Conservation (phyloP, 768 basidiomycete genomes). For the Hericium erinaceus region DNA sequence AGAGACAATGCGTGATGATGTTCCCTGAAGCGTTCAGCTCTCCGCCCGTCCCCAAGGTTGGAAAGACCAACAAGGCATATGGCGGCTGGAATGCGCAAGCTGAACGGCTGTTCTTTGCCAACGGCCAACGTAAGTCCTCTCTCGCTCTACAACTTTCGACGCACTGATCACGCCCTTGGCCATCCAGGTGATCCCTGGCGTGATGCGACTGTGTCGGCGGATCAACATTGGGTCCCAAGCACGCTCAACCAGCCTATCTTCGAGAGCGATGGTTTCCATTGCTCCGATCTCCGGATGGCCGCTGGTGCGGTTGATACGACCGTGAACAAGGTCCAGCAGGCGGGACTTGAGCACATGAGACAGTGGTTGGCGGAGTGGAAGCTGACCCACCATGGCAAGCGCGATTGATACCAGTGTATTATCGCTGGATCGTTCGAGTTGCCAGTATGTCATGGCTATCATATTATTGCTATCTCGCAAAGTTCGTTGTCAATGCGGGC, state of each 20-base stretch:
- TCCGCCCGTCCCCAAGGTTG: constrained; percentile 9
- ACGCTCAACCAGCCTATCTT: constrained; percentile 48
- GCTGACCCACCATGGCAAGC: background rate
- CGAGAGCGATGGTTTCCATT: constrained; percentile 57
- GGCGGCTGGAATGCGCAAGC: constrained; percentile 16
- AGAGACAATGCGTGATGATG: constrained; percentile 14
- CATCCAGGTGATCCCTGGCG: constrained; percentile 62
- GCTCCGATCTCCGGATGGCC: constrained; percentile 42
- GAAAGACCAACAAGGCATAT: constrained; percentile 13
- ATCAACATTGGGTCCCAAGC: constrained; percentile 33
- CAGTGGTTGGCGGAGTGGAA: background rate
- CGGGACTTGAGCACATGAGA: background rate
- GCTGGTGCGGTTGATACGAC: constrained; percentile 34
- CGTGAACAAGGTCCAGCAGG: background rate
- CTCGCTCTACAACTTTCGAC: background rate
- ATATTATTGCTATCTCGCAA: too few relatives aligned
- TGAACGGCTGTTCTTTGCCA: constrained; percentile 18
- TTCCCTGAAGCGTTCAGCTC: constrained; percentile 13
- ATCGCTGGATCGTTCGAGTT: too few relatives aligned
- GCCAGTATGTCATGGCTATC: too few relatives aligned
- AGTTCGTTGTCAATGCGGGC: too few relatives aligned
- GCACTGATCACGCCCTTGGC: too few relatives aligned
- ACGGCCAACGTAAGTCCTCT: constrained; percentile 5
- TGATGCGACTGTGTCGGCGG: constrained; percentile 57
- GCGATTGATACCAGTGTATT: too few relatives aligned